Percentiles rank a stretch among this genome's conserved stretches.
Evolutionary conservation across 306 rosid genomes (phyloP).

Genomic region (Quercus cerris): DNA sequence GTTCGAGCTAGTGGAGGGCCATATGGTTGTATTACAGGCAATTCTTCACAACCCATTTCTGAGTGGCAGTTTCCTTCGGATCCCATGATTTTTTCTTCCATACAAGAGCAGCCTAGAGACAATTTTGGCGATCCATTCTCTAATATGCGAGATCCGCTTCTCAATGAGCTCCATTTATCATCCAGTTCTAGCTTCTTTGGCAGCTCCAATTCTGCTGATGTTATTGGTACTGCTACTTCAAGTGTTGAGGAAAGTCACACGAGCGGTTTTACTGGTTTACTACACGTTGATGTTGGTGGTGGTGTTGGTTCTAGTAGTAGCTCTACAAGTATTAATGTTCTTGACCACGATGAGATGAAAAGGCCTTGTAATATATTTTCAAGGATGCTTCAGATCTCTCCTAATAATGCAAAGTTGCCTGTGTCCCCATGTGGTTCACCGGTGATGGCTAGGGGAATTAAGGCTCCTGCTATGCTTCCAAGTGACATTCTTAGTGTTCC

Average conservation of each 20-base stretch:
- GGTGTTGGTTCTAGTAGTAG: not conserved
- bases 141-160: slow-evolving; percentile 67
- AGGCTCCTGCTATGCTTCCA: slow-evolving; percentile 33
- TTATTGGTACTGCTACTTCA: not conserved
- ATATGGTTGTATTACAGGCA: slow-evolving; percentile 14
- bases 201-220: slow-evolving; percentile 19
- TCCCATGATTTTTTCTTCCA: slow-evolving; percentile 33
- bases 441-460: slow-evolving; percentile 27
- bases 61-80: slow-evolving; percentile 23
- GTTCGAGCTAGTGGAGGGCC: slow-evolving; percentile 43
- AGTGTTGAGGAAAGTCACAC: slow-evolving; percentile 5
- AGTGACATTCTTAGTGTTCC: slow-evolving; percentile 40
- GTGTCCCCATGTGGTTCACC: slow-evolving; percentile 31
- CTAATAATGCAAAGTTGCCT: slow-evolving; percentile 37
- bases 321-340: slow-evolving; percentile 12
- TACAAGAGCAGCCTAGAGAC: slow-evolving; percentile 22
- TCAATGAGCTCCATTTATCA: slow-evolving; percentile 33
- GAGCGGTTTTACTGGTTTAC: not conserved
- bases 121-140: slow-evolving; percentile 80
- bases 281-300: not conserved
- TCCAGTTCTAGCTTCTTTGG: slow-evolving; percentile 23
- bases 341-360: slow-evolving; percentile 11
- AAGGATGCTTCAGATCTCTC: slow-evolving; percentile 88
- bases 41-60: slow-evolving; percentile 9
- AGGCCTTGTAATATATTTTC: slow-evolving; percentile 62